A percentile compares a stretch with the other conserved stretches of the same genome.
phyloP scores from a whole-genome alignment of 208 protist genomes.

The Tritrichomonas foetus region DNA sequence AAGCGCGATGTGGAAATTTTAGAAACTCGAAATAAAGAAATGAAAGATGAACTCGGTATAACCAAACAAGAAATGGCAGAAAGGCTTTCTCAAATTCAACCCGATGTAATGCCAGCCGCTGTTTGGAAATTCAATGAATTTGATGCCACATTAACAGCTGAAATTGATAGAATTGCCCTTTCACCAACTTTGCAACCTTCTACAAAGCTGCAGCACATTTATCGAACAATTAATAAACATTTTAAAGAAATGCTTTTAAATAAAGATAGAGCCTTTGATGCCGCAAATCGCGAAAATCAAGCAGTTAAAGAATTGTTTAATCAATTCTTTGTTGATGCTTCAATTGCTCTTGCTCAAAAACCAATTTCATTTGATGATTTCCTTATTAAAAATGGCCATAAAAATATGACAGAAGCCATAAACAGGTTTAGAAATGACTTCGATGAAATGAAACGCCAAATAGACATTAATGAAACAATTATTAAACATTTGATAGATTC shows the following conservation, averaged over 20 bases:
- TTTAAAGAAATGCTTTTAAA: not conserved
- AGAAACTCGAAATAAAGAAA: not conserved
- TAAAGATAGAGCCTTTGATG: not conserved
- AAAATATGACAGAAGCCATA: not conserved
- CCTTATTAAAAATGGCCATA: not conserved
- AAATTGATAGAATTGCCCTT: not conserved
- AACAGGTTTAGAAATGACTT: not conserved
- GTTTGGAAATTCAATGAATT: not conserved
- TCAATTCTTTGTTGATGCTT: not conserved
- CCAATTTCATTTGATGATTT: not conserved
- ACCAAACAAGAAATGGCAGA: not conserved
- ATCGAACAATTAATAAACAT: not conserved
- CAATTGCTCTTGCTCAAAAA: not conserved
- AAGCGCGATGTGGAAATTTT: not conserved
- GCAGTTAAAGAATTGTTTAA: not conserved
- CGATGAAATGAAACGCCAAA: not conserved
- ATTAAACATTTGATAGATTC: not conserved
- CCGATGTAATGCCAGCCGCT: not conserved
- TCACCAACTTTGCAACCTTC: not conserved
- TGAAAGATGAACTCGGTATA: not conserved
- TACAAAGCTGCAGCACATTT: not conserved
- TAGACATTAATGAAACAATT: not conserved
- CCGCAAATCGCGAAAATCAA: too few relatives aligned
- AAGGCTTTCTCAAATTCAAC: not conserved
- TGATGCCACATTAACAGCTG: not conserved